Base-by-base conservation (phyloP, 306 rosid genomes). In the Quercus cerris region DNA sequence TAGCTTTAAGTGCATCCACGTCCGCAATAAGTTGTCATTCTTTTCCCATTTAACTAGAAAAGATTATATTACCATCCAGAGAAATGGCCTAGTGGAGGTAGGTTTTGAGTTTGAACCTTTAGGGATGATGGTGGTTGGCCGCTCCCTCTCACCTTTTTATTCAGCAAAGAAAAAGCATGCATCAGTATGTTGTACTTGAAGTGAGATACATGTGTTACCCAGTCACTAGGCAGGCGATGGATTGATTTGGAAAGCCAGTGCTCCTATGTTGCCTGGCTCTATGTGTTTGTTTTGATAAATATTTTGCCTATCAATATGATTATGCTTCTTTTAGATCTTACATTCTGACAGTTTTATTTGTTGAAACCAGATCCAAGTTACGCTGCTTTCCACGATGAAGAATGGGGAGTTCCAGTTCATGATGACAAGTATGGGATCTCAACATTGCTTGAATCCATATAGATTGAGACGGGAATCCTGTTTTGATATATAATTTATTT, bases 391-490 rank as follows among this genome's bases (percentile, higher is more conserved):
- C 97, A 92, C 19, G 97, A 92, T 9, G 95, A 89, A 84, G 97
- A 90, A 87, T 92, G 97, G 97, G 97, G 97, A 67, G 84, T 90
- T 83, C 93, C 97, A 5, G 90, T 89, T 35, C 97, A 92, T 31
- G 88, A 92, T 86, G 97, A 90, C 84, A 92, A 85, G 97, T 92
- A 87, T 51, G 95, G 76, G 55, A 38, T 75, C 68, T 58, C 22
- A 72, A 77, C 68, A 33, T 25, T 82, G 20, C 59, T 33, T 69
- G 74, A 71, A 56, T 86, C 55, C 77, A 46, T 78, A 33, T 77
- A 56, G 70, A 70, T 56, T 51, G 33, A 25, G 76, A 77, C 10
- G 56, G 78, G 8, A 7, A 10, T n/a, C 69, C 75, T 28, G 17
- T 31, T 13, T 19, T 68, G 19, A 35, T 35, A 49, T 69, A 20